Percentiles rank a stretch among this genome's conserved stretches.
phyloP scores from a whole-genome alignment of 768 basidiomycete genomes.

The Chalciporus chontae region DNA sequence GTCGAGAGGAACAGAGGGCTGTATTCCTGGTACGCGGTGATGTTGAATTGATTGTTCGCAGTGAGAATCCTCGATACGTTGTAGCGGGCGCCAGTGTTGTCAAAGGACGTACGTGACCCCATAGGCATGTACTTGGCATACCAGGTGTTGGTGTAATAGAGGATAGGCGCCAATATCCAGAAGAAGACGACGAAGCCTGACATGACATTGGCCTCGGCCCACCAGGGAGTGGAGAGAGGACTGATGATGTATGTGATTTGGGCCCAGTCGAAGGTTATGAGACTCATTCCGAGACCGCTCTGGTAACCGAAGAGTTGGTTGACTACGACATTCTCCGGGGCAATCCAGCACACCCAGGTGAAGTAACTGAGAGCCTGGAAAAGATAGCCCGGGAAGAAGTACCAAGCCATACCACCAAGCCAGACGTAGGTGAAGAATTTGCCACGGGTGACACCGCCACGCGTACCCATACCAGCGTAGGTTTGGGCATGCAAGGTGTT shows the following conservation, averaged over 20 bases:
- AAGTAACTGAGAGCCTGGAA: conserved; percentile 66
- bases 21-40: conserved; percentile 33
- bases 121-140: conserved; percentile 38
- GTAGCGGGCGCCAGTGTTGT: conserved; percentile 40
- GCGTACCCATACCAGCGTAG: conserved; percentile 42
- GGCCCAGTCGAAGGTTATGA: conserved; percentile 81
- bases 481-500: conserved; percentile 68
- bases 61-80: conserved; percentile 39
- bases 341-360: conserved; percentile 65
- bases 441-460: conserved; percentile 48
- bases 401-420: conserved; percentile 39
- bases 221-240: conserved; percentile 33
- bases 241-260: conserved; percentile 62
- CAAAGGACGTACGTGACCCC: conserved; percentile 39
- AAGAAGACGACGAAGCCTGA: conserved; percentile 35
- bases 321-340: conserved; percentile 61
- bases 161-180: conserved; percentile 28
- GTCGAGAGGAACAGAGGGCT: conserved; percentile 44
- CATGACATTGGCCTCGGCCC: conserved; percentile 39
- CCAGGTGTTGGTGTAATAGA: conserved; percentile 37
- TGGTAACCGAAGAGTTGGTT: conserved; percentile 75
- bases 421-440: conserved; percentile 50
- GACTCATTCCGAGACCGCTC: conserved; percentile 59
- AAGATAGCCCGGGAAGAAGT: conserved; percentile 71
- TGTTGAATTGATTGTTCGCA: conserved; percentile 28